phyloP scores from a whole-genome alignment of 352 stramenopile species.

The Pythium pectinolyticum region DNA sequence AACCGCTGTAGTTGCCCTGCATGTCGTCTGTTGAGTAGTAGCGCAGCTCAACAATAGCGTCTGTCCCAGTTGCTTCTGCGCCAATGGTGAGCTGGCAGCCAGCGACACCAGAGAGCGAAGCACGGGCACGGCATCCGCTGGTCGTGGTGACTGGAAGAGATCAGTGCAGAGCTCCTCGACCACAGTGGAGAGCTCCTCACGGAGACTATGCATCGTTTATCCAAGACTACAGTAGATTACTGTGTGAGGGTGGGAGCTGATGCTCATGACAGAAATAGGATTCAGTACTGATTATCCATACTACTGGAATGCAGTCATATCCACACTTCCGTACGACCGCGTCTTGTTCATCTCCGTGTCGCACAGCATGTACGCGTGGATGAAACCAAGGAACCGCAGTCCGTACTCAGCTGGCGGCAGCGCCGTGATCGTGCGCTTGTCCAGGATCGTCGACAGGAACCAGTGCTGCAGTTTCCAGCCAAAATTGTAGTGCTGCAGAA shows the following conservation, averaged over 20 bases:
- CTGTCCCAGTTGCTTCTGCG: conserved; percentile 9
- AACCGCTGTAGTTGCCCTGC: background rate
- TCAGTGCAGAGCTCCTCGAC: conserved; percentile 19
- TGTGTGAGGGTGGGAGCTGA: no score
- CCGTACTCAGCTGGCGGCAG: conserved; percentile 82
- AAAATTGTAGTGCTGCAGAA: conserved; percentile 84
- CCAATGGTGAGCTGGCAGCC: conserved; percentile 2
- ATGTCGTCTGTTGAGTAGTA: background rate
- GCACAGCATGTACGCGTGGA: conserved; percentile 80
- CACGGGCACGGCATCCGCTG: conserved; percentile 7
- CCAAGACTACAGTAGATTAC: background rate
- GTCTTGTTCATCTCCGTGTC: conserved; percentile 54
- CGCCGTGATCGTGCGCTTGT: conserved; percentile 79
- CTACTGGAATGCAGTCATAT: no score
- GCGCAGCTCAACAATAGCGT: background rate
- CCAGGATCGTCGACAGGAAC: conserved; percentile 61
- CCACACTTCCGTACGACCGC: conserved; percentile 76
- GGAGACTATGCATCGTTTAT: background rate
- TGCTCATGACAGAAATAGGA: background rate
- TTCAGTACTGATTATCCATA: no score
- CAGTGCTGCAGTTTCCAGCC: conserved; percentile 86
- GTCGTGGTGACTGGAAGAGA: conserved; percentile 11
- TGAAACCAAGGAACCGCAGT: conserved; percentile 84
- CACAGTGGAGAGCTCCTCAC: conserved; percentile 5
- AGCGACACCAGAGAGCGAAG: conserved; percentile 8